phyloP scores from a whole-genome alignment of 345 rosid species.

The Mercurialis annua region DNA sequence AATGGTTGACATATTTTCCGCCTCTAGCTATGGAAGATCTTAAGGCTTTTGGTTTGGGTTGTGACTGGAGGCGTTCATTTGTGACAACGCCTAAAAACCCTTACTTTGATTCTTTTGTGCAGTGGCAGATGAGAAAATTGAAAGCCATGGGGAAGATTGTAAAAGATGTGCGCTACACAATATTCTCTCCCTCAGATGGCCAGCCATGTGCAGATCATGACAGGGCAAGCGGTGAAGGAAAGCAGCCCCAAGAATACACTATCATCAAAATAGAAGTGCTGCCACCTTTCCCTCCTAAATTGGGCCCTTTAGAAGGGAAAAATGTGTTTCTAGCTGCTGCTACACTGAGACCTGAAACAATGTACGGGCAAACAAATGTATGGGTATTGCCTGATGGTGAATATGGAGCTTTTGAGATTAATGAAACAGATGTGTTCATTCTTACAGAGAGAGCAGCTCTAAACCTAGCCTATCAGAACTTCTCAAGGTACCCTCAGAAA shows the following conservation, averaged over 20 bases:
- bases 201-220: constrained; percentile 98
- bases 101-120: constrained; percentile 70
- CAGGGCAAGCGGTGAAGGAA: constrained; percentile 89
- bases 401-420: constrained; percentile 90
- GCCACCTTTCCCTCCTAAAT: constrained; percentile 61
- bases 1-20: constrained; percentile 79
- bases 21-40: constrained; percentile 75
- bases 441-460: constrained; percentile 73
- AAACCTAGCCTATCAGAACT: constrained; percentile 82
- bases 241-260: constrained; percentile 88
- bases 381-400: constrained; percentile 95
- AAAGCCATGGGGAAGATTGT: constrained; percentile 82
- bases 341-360: constrained; percentile 92
- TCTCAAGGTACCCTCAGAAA: constrained; percentile 62
- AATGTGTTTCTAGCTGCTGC: constrained; percentile 78
- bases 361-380: constrained; percentile 94
- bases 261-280: constrained; percentile 83
- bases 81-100: constrained; percentile 80
- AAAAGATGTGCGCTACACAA: constrained; percentile 72
- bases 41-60: constrained; percentile 81
- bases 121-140: constrained; percentile 91
- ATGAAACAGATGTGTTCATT: constrained; percentile 70
- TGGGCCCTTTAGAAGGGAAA: constrained; percentile 67
- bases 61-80: constrained; percentile 91
- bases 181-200: constrained; percentile 85